Evolutionary conservation across 2,329 filamentous ascomycete species (phyloP).

Genomic region (Aspergillus japonicus): DNA sequence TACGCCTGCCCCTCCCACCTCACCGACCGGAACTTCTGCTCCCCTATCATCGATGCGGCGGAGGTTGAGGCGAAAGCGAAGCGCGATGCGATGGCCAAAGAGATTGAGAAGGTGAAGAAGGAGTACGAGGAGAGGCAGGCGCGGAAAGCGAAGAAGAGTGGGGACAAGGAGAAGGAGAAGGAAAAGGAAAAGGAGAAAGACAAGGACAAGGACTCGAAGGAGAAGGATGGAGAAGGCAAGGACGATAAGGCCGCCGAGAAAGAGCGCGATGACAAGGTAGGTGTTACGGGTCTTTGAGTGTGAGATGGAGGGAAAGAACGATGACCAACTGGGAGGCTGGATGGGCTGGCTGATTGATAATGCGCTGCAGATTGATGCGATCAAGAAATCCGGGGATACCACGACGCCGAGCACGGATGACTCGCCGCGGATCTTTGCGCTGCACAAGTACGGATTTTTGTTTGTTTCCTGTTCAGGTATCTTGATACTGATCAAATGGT

Average conservation of each 20-base stretch:
- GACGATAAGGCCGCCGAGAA: slow-evolving; percentile 42
- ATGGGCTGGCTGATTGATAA: not conserved
- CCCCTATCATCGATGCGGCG: slow-evolving; percentile 50
- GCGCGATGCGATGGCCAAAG: slow-evolving; percentile 44
- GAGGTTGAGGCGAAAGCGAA: slow-evolving; percentile 44
- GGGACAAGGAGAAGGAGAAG: slow-evolving; percentile 50
- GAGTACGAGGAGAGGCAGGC: slow-evolving; percentile 75
- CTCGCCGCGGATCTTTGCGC: slow-evolving; percentile 75
- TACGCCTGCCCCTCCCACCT: slow-evolving; percentile 83
- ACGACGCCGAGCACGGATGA: slow-evolving; percentile 50
- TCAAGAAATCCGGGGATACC: slow-evolving; percentile 45
- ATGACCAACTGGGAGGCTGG: not conserved
- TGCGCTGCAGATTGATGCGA: slow-evolving; percentile 36
- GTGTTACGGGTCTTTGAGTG: not conserved
- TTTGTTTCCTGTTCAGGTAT: not conserved
- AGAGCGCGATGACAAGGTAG: slow-evolving; percentile 56
- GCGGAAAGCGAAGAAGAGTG: slow-evolving; percentile 63
- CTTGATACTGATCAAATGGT: not conserved
- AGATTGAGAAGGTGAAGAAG: slow-evolving; percentile 49
- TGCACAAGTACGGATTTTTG: slow-evolving; percentile 65
- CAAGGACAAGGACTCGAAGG: slow-evolving; percentile 42
- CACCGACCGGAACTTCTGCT: slow-evolving; percentile 77
- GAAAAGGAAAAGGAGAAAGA: slow-evolving; percentile 43
- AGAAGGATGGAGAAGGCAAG: slow-evolving; percentile 37
- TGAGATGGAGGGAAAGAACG: not conserved